Evolutionary conservation across 345 rosid species (phyloP).

Genomic region (Ceriops decandra): DNA sequence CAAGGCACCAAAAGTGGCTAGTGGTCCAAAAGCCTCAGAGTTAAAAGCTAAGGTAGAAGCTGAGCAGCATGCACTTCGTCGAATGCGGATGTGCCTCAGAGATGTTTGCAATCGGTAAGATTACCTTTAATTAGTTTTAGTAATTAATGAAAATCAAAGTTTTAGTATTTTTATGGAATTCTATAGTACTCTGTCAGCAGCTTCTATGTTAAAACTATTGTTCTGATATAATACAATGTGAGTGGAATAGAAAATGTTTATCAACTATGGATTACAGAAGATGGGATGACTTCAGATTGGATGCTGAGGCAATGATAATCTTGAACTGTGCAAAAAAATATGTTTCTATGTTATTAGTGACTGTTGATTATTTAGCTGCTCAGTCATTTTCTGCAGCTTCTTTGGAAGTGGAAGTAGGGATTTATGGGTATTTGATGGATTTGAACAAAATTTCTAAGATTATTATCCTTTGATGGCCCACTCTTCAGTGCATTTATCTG

Average conservation of each 20-base stretch:
- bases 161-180: neutral
- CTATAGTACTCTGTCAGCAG: too few relatives aligned
- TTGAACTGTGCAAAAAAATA: too few relatives aligned
- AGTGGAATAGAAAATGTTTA: too few relatives aligned
- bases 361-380: neutral
- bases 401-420: neutral
- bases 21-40: slow-evolving; percentile 92
- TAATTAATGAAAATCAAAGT: neutral
- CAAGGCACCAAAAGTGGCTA: slow-evolving; percentile 67
- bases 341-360: too few relatives aligned
- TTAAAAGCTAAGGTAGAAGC: slow-evolving; percentile 92
- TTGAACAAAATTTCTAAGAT: neutral
- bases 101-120: slow-evolving; percentile 93
- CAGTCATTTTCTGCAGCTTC: neutral
- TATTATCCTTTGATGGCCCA: too few relatives aligned
- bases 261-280: too few relatives aligned
- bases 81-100: slow-evolving; percentile 97
- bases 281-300: too few relatives aligned
- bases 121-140: slow-evolving; percentile 1
- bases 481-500: too few relatives aligned
- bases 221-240: too few relatives aligned
- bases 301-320: too few relatives aligned
- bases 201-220: too few relatives aligned
- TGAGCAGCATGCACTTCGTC: slow-evolving; percentile 97
- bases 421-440: neutral